A percentile compares a stretch with the other conserved stretches of the same genome.
phyloP scores from a whole-genome alignment of 495 filamentous ascomycete genomes.

The Hapsidospora chrysogenum region DNA sequence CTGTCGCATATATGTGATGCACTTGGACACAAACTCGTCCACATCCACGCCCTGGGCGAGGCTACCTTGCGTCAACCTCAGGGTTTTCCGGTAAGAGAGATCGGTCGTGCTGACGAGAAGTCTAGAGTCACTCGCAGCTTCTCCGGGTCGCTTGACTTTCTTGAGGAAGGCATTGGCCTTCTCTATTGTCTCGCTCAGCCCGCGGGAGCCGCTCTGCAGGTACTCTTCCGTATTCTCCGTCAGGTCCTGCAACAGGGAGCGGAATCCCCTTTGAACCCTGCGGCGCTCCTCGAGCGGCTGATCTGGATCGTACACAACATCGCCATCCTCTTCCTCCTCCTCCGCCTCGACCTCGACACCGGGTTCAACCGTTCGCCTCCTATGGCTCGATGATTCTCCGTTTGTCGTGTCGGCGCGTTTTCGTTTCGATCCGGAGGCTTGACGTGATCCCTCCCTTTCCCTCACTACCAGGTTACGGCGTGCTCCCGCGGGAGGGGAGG shows the following conservation, averaged over 20 bases:
- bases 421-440: neutral
- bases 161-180: slow-evolving; percentile 46
- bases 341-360: slow-evolving; percentile 16
- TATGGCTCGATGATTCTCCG: neutral
- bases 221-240: slow-evolving; percentile 57
- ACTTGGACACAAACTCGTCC: slow-evolving; percentile 88
- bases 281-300: slow-evolving; percentile 70
- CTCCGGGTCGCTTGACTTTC: slow-evolving; percentile 76
- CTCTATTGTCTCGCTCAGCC: slow-evolving; percentile 42
- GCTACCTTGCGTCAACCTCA: slow-evolving; percentile 53
- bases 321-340: slow-evolving; percentile 12
- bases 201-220: slow-evolving; percentile 39
- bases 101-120: slow-evolving; percentile 67
- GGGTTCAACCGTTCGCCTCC: neutral
- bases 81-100: slow-evolving; percentile 53
- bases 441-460: neutral
- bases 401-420: neutral
- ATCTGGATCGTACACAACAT: slow-evolving; percentile 64
- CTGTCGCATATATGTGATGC: slow-evolving; percentile 69
- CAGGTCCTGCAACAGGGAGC: slow-evolving; percentile 50
- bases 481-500: too few species aligned
- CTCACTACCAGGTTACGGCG: neutral
- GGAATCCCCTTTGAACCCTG: slow-evolving; percentile 44
- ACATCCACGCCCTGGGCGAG: slow-evolving; percentile 60
- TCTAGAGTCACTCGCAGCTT: slow-evolving; percentile 80